These are phyloP conservation scores for Crucibulum laeve DNA, from an alignment of 768 basidiomycete species.

Conservation along the genomic window DNA sequence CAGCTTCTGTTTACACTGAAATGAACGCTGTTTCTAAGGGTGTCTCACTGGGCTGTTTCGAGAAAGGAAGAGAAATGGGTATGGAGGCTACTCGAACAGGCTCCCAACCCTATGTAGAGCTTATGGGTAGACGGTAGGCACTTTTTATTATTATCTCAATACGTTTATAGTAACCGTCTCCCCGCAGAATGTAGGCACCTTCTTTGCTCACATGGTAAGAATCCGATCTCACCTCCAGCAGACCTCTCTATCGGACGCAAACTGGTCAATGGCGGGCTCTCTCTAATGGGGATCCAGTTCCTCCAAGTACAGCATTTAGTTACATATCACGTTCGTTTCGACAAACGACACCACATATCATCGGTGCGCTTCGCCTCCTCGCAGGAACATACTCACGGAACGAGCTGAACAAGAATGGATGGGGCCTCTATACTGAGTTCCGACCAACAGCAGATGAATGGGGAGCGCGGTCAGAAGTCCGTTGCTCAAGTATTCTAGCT, in stretches of 20 bases:
- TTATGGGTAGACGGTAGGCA: slow-evolving; percentile 59
- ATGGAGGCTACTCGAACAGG: slow-evolving; percentile 52
- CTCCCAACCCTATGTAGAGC: slow-evolving; percentile 79
- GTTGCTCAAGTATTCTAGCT: slow-evolving; percentile 63
- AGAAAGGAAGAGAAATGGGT: slow-evolving; percentile 46
- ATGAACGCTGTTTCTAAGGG: slow-evolving; percentile 88
- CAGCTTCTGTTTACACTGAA: slow-evolving; percentile 93
- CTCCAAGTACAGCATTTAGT: slow-evolving; percentile 72
- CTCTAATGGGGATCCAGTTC: slow-evolving; percentile 59
- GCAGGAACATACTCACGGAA: slow-evolving; percentile 53
- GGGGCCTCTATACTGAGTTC: slow-evolving; percentile 81
- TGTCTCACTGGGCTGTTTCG: slow-evolving; percentile 74
- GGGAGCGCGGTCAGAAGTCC: slow-evolving; percentile 78
- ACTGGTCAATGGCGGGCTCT: slow-evolving; percentile 80
- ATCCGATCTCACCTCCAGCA: slow-evolving; percentile 18
- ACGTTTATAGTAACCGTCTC: neutral
- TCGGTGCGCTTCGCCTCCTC: slow-evolving; percentile 74
- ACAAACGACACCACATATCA: slow-evolving; percentile 71
- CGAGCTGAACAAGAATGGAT: slow-evolving; percentile 65
- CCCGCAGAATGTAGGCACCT: slow-evolving; percentile 28
- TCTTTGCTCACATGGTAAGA: slow-evolving; percentile 18
- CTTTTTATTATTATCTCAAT: neutral
- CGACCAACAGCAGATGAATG: slow-evolving; percentile 79
- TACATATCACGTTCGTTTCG: slow-evolving; percentile 81
- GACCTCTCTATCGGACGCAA: slow-evolving; percentile 76